Percentiles rank a stretch among this genome's conserved stretches.
These are phyloP conservation scores for Cnidoscolus chayamansa DNA, from an alignment of 441 rosid species.

Conservation along the genomic window DNA sequence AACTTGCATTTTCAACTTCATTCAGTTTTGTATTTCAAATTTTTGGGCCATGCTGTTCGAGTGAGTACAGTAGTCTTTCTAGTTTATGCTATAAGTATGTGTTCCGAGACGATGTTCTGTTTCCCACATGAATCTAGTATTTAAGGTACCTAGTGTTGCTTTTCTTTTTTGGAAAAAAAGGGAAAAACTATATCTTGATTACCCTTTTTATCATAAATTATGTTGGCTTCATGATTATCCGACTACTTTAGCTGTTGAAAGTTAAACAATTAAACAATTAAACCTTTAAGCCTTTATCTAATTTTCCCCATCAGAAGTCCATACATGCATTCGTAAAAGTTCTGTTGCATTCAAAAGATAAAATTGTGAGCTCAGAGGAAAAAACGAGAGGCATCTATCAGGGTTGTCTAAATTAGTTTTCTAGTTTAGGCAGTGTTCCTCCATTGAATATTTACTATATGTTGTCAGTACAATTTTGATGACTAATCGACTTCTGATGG, in stretches of 20 bases:
- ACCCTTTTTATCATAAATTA: not conserved
- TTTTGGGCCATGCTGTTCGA: not conserved
- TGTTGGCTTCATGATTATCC: not conserved
- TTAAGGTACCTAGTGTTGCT: not conserved
- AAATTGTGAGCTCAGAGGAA: not conserved
- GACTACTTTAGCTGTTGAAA: not conserved
- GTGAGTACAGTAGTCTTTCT: not conserved
- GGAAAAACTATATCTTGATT: too few species aligned
- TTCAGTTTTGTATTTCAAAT: not conserved
- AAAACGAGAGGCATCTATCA: too few species aligned
- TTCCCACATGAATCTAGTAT: not conserved
- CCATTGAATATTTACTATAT: not conserved
- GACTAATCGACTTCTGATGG: not conserved
- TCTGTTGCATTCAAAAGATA: too few species aligned
- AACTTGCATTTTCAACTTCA: not conserved
- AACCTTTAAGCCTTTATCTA: too few species aligned
- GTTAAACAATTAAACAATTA: too few species aligned
- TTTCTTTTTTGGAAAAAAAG: too few species aligned
- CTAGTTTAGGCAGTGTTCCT: not conserved
- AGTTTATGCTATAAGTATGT: not conserved
- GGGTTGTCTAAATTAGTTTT: not conserved
- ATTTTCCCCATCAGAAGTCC: too few species aligned
- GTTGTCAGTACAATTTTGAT: not conserved
- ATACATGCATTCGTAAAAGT: too few species aligned
- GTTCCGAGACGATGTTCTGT: not conserved